Percentiles rank a stretch among this genome's conserved stretches.
These are phyloP conservation scores for Aspergillus sclerotiicarbonarius DNA, from an alignment of 495 filamentous ascomycete species.

Conservation along the genomic window DNA sequence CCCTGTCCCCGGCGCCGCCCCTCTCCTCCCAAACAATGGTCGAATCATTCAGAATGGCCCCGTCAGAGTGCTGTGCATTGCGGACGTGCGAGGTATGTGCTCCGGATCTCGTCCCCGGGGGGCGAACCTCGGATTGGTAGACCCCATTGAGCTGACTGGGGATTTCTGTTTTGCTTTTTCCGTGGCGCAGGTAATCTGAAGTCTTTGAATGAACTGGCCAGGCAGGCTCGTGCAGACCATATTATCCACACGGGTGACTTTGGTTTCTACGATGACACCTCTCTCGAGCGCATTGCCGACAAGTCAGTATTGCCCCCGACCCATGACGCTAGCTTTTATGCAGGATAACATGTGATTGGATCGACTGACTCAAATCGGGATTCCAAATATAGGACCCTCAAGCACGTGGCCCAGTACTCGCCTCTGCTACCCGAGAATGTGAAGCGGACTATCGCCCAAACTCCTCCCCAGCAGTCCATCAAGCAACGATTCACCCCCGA, in stretches of 20 bases:
- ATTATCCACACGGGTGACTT: slow-evolving; percentile 99
- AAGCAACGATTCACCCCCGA: slow-evolving; percentile 78
- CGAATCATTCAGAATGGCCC: slow-evolving; percentile 80
- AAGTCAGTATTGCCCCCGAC: slow-evolving; percentile 66
- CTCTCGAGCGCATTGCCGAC: slow-evolving; percentile 94
- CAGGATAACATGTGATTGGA: slow-evolving; percentile 6
- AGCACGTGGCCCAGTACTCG: slow-evolving; percentile 98
- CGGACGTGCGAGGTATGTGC: slow-evolving; percentile 88
- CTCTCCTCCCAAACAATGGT: slow-evolving; percentile 64
- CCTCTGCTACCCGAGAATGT: slow-evolving; percentile 83
- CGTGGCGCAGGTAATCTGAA: slow-evolving; percentile 75
- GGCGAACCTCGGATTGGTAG: not conserved
- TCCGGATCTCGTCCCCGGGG: not conserved
- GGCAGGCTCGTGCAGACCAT: slow-evolving; percentile 87
- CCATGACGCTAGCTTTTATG: not conserved
- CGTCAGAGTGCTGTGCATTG: slow-evolving; percentile 87
- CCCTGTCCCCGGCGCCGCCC: slow-evolving; percentile 51
- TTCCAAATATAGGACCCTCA: slow-evolving; percentile 69
- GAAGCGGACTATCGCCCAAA: slow-evolving; percentile 79
- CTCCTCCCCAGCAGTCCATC: slow-evolving; percentile 60
- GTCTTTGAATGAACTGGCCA: slow-evolving; percentile 94
- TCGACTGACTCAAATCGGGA: slow-evolving; percentile 12
- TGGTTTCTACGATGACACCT: slow-evolving; percentile 97
- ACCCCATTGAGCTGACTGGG: slow-evolving; percentile 13
- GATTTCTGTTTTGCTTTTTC: slow-evolving; percentile 17